These are phyloP conservation scores for Solanum hybrid DNA, from an alignment of 305 asterid species.

Conservation along the genomic window DNA sequence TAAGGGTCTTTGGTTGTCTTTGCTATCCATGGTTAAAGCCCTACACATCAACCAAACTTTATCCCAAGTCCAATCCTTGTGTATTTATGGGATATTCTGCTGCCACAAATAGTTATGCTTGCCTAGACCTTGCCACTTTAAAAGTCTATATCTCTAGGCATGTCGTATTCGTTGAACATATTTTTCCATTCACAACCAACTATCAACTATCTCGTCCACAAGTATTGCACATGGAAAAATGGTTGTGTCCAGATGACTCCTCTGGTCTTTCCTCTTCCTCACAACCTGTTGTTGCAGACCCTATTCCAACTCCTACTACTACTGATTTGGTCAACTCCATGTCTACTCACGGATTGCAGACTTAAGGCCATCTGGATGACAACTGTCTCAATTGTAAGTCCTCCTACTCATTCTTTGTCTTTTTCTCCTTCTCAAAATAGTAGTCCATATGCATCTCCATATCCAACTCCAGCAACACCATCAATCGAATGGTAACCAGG, in stretches of 20 bases:
- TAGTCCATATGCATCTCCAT: not conserved
- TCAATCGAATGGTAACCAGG: not conserved
- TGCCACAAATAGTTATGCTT: not conserved
- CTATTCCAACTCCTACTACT: not conserved
- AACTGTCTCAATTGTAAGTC: not conserved
- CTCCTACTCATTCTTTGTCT: not conserved
- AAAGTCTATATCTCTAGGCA: slow-evolving; percentile 6
- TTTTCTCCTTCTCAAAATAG: not conserved
- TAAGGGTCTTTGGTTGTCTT: not conserved
- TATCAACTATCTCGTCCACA: not conserved
- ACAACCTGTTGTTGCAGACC: not conserved
- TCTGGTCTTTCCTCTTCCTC: not conserved
- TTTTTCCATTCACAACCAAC: not conserved
- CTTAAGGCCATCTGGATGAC: not conserved
- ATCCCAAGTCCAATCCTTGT: not conserved
- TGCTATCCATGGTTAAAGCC: not conserved
- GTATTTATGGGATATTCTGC: not conserved
- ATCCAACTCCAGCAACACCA: not conserved
- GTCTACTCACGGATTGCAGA: not conserved
- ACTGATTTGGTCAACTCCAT: not conserved
- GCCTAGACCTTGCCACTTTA: not conserved
- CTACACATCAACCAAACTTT: not conserved
- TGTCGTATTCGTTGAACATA: not conserved
- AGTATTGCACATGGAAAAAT: not conserved
- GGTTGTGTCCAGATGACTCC: not conserved